Evolutionary conservation across 768 basidiomycete species (phyloP), one percentile per base, ranked within the genome.

Genomic region (Leucocoprinus sp.): DNA sequence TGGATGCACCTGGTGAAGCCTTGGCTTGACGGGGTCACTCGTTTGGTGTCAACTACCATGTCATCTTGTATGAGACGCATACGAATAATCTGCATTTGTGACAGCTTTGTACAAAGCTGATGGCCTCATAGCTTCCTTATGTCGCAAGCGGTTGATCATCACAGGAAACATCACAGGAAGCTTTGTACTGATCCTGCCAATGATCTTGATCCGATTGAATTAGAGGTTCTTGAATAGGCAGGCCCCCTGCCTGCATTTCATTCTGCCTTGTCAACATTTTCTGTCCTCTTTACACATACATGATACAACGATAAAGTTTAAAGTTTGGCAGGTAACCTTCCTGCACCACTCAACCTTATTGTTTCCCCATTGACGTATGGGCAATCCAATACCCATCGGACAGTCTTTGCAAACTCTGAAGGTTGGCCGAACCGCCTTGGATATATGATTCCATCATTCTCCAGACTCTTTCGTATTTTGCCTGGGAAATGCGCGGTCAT

Each of bases 361-460:
- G 65, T 68, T 57, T 76, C 73, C 23, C 75, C 78, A 56, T 80
- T 80, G 12, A 78, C 66, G 61, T 74, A 77, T 3, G 68, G 60
- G 48, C 70, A 71, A 50, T 74, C 73, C 37, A 77, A 51, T 22
- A 74, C 64, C 68, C 70, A 74, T 37, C 65, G 56, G 6, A 74
- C 66, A 4, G 76, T 75, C 42, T 64, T 60, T 5, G 75, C 72
- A 52, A 76, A 78, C 56, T 78, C 76, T 8, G 56, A 56, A 0
- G 72, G 64, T 19, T 62, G 57, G 1, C 77, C 76, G 48, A 74
- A 74, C 11, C 76, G 59, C 37, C 57, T 63, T 3, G 73, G 73
- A 45, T 67, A 73, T 17, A 70, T 57, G 46, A 71, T 59, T 5
- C 64, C 68, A 33, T 67, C 65, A 23, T 56, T 67, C 48, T 64